Evolutionary conservation across 768 basidiomycete genomes (phyloP).

Genomic region (Phylloporus sp.): DNA sequence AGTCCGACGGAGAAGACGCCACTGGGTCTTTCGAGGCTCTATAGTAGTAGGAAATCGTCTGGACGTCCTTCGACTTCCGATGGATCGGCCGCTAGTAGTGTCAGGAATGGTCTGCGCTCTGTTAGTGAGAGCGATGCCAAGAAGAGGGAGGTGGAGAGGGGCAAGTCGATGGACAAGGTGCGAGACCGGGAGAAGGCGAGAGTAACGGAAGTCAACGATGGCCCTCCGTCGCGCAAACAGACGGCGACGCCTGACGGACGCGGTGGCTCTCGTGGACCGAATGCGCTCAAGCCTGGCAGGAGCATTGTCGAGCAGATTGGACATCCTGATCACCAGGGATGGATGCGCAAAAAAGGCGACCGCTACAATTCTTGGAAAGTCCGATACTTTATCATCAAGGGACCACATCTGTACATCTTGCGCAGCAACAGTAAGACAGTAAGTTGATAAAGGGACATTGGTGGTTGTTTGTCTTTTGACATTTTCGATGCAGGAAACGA

Average conservation of each 20-base stretch:
- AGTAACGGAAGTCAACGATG: constrained; percentile 32
- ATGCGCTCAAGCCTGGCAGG: constrained; percentile 52
- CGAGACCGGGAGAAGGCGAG: constrained; percentile 20
- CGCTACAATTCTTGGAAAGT: constrained; percentile 90
- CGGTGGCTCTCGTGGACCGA: constrained; percentile 25
- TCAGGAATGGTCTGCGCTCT: constrained; percentile 22
- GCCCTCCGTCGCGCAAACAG: constrained; percentile 53
- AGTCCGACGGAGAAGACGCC: constrained; percentile 41
- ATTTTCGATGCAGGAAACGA: constrained; percentile 61
- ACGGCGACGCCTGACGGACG: constrained; percentile 32
- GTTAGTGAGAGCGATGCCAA: constrained; percentile 18
- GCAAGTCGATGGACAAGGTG: constrained; percentile 20
- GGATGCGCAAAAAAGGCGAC: constrained; percentile 96
- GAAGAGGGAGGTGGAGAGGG: constrained; percentile 18
- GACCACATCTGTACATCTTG: constrained; percentile 84
- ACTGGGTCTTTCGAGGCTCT: constrained; percentile 49
- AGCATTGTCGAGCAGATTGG: constrained; percentile 91
- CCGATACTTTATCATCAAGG: constrained; percentile 91
- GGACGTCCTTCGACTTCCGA: constrained; percentile 42
- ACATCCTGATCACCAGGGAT: constrained; percentile 82
- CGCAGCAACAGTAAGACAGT: constrained; percentile 61
- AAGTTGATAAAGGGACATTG: background rate
- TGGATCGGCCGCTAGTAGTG: constrained; percentile 26
- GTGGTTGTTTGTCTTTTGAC: background rate
- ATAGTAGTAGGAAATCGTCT: constrained; percentile 41